Conservation (phyloP, 495 filamentous ascomycete species). For the Penicillium paxilli region DNA sequence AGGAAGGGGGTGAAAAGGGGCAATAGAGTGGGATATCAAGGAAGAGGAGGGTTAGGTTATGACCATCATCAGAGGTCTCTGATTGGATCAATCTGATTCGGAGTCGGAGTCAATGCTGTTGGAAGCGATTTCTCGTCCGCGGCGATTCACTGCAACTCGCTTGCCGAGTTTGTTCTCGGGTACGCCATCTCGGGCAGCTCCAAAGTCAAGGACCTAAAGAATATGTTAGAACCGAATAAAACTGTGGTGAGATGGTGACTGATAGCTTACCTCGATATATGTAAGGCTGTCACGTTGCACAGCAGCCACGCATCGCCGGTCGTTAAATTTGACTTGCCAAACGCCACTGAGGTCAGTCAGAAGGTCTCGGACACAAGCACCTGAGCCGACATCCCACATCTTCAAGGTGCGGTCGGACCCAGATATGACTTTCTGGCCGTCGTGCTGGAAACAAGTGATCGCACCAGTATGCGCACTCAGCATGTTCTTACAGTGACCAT, state of each 20-base stretch:
- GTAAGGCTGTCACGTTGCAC: conserved; percentile 91
- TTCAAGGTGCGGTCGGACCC: conserved; percentile 95
- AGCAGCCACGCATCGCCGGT: conserved; percentile 91
- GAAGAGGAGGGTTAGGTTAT: no score
- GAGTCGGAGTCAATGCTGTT: conserved; percentile 44
- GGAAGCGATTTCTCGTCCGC: conserved; percentile 42
- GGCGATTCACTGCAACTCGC: conserved; percentile 73
- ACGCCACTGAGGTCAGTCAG: conserved; percentile 94
- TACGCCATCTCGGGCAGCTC: conserved; percentile 79
- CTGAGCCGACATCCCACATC: conserved; percentile 96
- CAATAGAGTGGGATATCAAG: neutral
- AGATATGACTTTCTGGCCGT: conserved; percentile 94
- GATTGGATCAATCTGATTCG: conserved; percentile 32
- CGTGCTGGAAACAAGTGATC: conserved; percentile 99
- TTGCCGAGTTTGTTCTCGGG: conserved; percentile 73
- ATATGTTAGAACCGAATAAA: conserved; percentile 4
- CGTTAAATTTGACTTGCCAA: conserved; percentile 99
- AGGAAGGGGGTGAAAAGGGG: neutral
- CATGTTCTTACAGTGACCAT: conserved; percentile 83
- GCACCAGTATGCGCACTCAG: conserved; percentile 93
- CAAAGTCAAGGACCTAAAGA: conserved; percentile 84
- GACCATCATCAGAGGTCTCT: neutral
- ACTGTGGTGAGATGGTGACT: conserved; percentile 18
- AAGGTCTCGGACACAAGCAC: conserved; percentile 90
- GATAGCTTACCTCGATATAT: conserved; percentile 83